These are phyloP conservation scores for Arthrobotrys musiformis DNA, from an alignment of 2,329 filamentous ascomycete genomes.

Conservation along the genomic window DNA sequence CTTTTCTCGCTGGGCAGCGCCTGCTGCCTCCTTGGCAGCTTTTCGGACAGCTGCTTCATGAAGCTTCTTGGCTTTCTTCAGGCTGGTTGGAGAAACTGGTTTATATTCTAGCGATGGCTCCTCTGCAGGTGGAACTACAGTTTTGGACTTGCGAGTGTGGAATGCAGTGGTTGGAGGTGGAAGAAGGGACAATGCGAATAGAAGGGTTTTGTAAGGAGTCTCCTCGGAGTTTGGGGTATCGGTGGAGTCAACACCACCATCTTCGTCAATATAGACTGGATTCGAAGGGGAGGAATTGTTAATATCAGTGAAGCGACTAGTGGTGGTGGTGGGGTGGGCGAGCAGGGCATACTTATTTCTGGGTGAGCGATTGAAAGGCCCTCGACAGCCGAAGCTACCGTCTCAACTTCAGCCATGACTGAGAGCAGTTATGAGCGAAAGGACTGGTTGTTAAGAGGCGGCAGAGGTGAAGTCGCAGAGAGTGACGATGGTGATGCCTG, in stretches of 20 bases:
- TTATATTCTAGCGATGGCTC: slow-evolving; percentile 71
- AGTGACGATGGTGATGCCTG: neutral
- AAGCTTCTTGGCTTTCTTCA: slow-evolving; percentile 82
- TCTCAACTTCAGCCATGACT: slow-evolving; percentile 46
- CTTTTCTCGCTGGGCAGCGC: slow-evolving; percentile 79
- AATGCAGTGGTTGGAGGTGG: slow-evolving; percentile 66
- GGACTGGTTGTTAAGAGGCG: neutral
- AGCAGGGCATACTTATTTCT: slow-evolving; percentile 38
- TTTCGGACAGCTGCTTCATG: slow-evolving; percentile 66
- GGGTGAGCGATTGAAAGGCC: slow-evolving; percentile 43
- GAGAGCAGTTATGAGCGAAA: neutral
- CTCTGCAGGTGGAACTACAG: slow-evolving; percentile 66
- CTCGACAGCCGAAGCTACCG: slow-evolving; percentile 35
- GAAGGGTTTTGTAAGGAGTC: slow-evolving; percentile 82
- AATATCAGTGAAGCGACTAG: neutral
- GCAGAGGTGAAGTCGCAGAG: slow-evolving; percentile 11
- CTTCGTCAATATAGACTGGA: slow-evolving; percentile 80
- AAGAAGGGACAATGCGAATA: slow-evolving; percentile 71
- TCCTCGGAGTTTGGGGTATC: slow-evolving; percentile 75
- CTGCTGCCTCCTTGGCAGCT: slow-evolving; percentile 84
- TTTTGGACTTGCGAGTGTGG: slow-evolving; percentile 58
- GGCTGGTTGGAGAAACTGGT: slow-evolving; percentile 72
- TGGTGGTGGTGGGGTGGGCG: neutral
- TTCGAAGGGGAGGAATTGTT: neutral
- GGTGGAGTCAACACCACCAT: slow-evolving; percentile 76